phyloP scores from a whole-genome alignment of 345 rosid genomes.

The Eutrema yunnanense region DNA sequence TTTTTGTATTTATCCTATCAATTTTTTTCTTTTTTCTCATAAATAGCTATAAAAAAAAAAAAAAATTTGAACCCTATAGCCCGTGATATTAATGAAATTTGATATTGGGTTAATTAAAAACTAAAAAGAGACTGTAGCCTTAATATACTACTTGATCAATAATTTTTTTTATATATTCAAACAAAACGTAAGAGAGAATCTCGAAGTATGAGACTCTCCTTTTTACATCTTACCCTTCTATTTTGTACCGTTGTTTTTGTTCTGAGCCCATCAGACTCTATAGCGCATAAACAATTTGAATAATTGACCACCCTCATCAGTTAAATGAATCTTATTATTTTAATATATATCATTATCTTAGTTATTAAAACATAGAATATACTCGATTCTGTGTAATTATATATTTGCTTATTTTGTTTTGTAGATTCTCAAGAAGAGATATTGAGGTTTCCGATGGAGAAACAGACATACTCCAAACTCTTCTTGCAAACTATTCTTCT shows the following conservation, averaged over 20 bases:
- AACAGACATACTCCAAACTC: constrained; percentile 32
- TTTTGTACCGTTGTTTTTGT: constrained; percentile 21
- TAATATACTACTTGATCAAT: background rate
- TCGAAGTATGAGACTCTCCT: constrained; percentile 23
- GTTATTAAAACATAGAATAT: background rate
- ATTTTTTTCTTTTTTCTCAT: background rate
- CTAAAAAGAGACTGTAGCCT: background rate
- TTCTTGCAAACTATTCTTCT: constrained; percentile 23
- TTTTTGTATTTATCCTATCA: background rate
- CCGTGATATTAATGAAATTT: constrained; percentile 1
- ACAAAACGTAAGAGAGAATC: constrained; percentile 25
- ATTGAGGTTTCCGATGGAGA: constrained; percentile 26
- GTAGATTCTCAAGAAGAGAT: constrained; percentile 26
- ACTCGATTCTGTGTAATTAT: background rate
- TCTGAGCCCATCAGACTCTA: constrained; percentile 7
- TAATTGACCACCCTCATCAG: background rate
- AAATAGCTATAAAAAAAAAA: background rate
- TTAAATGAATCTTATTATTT: background rate
- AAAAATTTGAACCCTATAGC: background rate
- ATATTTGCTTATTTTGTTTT: constrained; percentile 17
- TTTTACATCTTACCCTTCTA: constrained; percentile 14
- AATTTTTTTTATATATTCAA: background rate
- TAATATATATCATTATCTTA: background rate
- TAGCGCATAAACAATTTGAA: constrained; percentile 2
- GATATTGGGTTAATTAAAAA: background rate